Evolutionary conservation across 768 basidiomycete species (phyloP).

Genomic region (Paxillus involutus): DNA sequence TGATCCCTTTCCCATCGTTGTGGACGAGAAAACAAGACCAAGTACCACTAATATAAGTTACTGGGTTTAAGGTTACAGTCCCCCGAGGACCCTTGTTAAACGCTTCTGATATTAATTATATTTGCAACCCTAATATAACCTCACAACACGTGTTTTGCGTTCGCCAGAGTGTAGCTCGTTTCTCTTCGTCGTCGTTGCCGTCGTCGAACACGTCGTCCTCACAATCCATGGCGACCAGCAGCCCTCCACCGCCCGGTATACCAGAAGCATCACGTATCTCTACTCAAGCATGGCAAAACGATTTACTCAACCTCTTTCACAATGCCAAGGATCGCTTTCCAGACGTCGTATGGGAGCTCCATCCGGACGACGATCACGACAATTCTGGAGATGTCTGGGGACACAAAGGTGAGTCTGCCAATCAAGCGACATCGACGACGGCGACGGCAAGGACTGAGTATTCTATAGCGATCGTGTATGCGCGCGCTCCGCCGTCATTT

Average conservation of each 20-base stretch:
- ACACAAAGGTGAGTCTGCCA: conserved; percentile 76
- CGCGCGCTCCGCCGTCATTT: conserved; percentile 89
- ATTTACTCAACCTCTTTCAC: conserved; percentile 75
- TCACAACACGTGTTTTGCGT: conserved; percentile 29
- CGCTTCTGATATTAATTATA: no score
- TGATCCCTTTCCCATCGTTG: conserved; percentile 5
- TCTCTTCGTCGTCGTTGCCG: conserved; percentile 20
- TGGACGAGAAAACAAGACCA: not conserved
- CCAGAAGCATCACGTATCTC: conserved; percentile 65
- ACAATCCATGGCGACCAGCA: conserved; percentile 27
- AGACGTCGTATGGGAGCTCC: conserved; percentile 94
- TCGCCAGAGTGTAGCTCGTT: conserved; percentile 4
- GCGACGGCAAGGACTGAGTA: not conserved
- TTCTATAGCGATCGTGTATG: conserved; percentile 82
- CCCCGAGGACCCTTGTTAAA: no score
- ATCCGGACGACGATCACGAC: conserved; percentile 52
- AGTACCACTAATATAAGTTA: no score
- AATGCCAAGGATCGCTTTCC: conserved; percentile 89
- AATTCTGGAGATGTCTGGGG: conserved; percentile 72
- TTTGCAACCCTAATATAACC: conserved; percentile 25
- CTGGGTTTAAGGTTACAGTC: no score
- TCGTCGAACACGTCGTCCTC: conserved; percentile 26
- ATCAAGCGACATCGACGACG: not conserved
- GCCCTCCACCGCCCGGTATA: conserved; percentile 28
- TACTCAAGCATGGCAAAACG: conserved; percentile 74